Evolutionary conservation across 2,329 filamentous ascomycete genomes (phyloP).

Genomic region (Myrmaecium sp.): DNA sequence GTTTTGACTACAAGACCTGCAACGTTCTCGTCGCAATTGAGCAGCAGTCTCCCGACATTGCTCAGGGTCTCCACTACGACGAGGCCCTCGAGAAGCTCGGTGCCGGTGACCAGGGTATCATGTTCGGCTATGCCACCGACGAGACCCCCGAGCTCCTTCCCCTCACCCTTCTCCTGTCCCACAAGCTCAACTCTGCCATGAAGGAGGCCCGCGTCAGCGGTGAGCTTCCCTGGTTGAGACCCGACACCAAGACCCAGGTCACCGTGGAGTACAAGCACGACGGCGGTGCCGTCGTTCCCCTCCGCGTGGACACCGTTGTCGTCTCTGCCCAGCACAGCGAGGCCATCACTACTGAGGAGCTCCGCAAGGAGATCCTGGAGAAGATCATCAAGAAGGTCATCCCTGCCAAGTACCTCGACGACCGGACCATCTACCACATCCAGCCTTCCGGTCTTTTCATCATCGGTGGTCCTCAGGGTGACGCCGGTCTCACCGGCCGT

Average conservation of each 20-base stretch:
- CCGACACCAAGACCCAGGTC: conserved; percentile 99
- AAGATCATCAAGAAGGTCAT: conserved; percentile 96
- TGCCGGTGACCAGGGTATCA: conserved; percentile 99
- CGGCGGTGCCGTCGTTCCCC: conserved; percentile 76
- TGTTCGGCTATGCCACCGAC: conserved; percentile 99
- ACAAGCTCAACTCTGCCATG: conserved; percentile 97
- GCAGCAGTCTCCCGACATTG: conserved; percentile 97
- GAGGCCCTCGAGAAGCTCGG: conserved; percentile 94
- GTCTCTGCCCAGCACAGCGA: conserved; percentile 88
- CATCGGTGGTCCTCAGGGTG: conserved; percentile 97
- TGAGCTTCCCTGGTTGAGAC: conserved; percentile 79
- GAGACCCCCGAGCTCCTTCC: conserved; percentile 97
- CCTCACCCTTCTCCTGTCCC: conserved; percentile 80
- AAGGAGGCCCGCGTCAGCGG: conserved; percentile 75
- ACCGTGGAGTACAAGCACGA: conserved; percentile 98
- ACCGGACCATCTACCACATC: conserved; percentile 93
- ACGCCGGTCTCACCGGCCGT: conserved; percentile 92
- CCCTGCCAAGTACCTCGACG: conserved; percentile 78
- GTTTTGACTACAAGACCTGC: conserved; percentile 99
- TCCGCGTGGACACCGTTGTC: conserved; percentile 90
- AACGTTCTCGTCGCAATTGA: conserved; percentile 98
- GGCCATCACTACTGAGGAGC: conserved; percentile 74
- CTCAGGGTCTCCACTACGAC: conserved; percentile 96
- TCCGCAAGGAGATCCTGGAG: conserved; percentile 88
- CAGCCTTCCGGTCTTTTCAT: conserved; percentile 98